A percentile compares a stretch with the other conserved stretches of the same genome.
These are phyloP conservation scores for Claviceps lovelessii DNA, from an alignment of 2,329 filamentous ascomycete species.

Conservation along the genomic window DNA sequence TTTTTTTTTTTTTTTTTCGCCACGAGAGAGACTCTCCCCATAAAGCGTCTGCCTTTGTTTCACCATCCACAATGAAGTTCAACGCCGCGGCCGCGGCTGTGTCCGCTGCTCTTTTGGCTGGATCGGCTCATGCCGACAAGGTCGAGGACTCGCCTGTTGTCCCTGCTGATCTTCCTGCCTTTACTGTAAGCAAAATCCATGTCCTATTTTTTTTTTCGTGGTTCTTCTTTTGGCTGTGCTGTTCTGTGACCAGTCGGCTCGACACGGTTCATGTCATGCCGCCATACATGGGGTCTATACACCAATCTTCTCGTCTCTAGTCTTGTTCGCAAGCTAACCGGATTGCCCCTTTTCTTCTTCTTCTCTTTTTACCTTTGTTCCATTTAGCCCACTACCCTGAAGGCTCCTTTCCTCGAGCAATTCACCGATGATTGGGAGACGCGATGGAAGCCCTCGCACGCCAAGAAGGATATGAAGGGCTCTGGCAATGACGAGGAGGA, in stretches of 20 bases:
- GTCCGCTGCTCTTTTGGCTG: constrained; percentile 58
- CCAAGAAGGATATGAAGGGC: constrained; percentile 77
- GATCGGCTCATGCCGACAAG: constrained; percentile 56
- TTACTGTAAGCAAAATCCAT: constrained; percentile 55
- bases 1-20: not conserved
- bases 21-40: not conserved
- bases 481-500: constrained; percentile 47
- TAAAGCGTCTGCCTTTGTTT: constrained; percentile 26
- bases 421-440: constrained; percentile 94
- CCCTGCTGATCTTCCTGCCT: constrained; percentile 59
- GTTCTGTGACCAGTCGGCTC: not conserved
- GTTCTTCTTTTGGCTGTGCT: not conserved
- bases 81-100: constrained; percentile 62
- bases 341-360: not conserved
- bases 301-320: not conserved
- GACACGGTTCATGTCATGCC: not conserved
- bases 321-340: constrained; percentile 9
- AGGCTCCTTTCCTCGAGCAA: constrained; percentile 94
- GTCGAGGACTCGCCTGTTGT: constrained; percentile 46
- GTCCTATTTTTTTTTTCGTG: not conserved
- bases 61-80: constrained; percentile 59
- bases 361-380: not conserved
- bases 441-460: constrained; percentile 87
- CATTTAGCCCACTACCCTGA: constrained; percentile 64
- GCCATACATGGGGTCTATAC: not conserved